Base-by-base conservation (phyloP, 345 rosid species). In the Populus davidiana region DNA sequence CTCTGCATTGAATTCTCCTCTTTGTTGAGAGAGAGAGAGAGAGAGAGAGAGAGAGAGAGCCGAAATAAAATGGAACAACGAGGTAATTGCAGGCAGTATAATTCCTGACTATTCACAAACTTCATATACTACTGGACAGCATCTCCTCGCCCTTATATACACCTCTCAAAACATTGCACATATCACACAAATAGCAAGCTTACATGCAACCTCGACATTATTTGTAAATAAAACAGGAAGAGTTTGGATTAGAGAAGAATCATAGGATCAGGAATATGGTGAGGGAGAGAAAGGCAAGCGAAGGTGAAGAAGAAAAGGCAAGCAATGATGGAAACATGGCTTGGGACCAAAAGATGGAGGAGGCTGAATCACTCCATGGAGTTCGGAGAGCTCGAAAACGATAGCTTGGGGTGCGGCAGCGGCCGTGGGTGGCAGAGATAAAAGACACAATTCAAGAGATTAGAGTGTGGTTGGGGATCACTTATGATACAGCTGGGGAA, bases 381-480 rank as follows among this genome's bases (percentile, higher is more conserved):
- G 81, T 50, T 14, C 79, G 84, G 49, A 75, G 87, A 39, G 80
- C 74, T 0, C 83, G 89, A 41, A 88, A 84, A 62, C 71, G 87
- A 6, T 88, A 74, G 18, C 84, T 84, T 8, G 86, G 91, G 10
- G 89, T 88, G n/a, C 73, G 87, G 67, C 91, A 88, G 64, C 66
- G 91, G 49, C 89, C 89, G 0, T 88, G 90, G 89, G 88, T 86
- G 54, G 88, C 88, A 0, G 90, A 85, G 82, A 87, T 87, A 2
- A 87, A 87, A 71, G 88, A 88, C 75, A 86, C 90, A 0, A 86
- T 86, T 20, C 89, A 88, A 17, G 86, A 88, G 81, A 88, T 88
- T n/a, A 81, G 90, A 59, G 80, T 79, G 36, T 88, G 90, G 90
- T 18, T 88, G 35, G 90, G 90, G 12, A 88, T 27, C 27, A 27